These are phyloP conservation scores for Xylaria sp. DNA, from an alignment of 2,329 filamentous ascomycete genomes.

Conservation along the genomic window DNA sequence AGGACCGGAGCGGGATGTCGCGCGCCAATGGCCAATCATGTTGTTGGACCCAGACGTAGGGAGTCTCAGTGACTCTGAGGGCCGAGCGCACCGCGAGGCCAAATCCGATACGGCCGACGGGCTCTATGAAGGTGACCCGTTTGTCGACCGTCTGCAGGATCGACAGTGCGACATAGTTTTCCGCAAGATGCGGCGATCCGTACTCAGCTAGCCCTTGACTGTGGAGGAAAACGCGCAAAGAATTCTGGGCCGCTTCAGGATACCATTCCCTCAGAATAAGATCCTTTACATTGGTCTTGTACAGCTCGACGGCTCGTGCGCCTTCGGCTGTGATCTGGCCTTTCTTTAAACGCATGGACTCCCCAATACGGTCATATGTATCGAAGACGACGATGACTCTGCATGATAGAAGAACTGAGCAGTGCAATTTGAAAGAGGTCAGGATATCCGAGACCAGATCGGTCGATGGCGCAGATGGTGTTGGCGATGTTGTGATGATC, in stretches of 20 bases:
- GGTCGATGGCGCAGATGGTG: slow-evolving; percentile 63
- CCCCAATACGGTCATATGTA: slow-evolving; percentile 59
- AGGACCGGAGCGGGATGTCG: slow-evolving; percentile 55
- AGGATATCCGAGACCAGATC: slow-evolving; percentile 61
- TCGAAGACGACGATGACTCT: slow-evolving; percentile 63
- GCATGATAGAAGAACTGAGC: slow-evolving; percentile 54
- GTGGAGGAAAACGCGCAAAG: slow-evolving; percentile 26
- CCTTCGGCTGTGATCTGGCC: slow-evolving; percentile 61
- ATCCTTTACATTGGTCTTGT: slow-evolving; percentile 59
- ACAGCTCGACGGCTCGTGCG: slow-evolving; percentile 54
- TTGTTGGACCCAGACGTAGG: slow-evolving; percentile 67
- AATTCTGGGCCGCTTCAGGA: background rate
- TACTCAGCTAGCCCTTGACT: slow-evolving; percentile 57
- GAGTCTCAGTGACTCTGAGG: slow-evolving; percentile 57
- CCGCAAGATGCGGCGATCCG: slow-evolving; percentile 52
- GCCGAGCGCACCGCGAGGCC: slow-evolving; percentile 64
- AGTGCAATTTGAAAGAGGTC: slow-evolving; percentile 57
- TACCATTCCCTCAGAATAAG: slow-evolving; percentile 52
- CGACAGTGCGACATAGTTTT: slow-evolving; percentile 52
- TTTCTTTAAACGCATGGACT: slow-evolving; percentile 60
- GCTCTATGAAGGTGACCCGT: slow-evolving; percentile 61
- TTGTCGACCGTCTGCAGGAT: slow-evolving; percentile 50
- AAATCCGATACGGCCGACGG: slow-evolving; percentile 59
- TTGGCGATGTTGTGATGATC: slow-evolving; percentile 65
- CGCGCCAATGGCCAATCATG: slow-evolving; percentile 64